A percentile compares a stretch with the other conserved stretches of the same genome.
phyloP scores from a whole-genome alignment of 805 yeast genomes.

The Alloascoidea hylecoeti region DNA sequence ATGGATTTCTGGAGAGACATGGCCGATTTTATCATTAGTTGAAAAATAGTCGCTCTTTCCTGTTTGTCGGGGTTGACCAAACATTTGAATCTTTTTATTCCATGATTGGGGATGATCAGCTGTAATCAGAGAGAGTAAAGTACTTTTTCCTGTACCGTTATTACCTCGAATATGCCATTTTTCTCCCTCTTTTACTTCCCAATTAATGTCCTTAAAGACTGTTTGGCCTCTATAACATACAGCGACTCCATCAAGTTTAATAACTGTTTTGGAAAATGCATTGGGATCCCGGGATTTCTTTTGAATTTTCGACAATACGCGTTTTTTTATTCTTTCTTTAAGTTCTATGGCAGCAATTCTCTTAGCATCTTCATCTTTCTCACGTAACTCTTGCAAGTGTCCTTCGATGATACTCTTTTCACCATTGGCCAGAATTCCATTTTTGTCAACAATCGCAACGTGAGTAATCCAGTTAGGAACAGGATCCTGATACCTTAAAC shows the following conservation, averaged over 20 bases:
- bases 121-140: slow-evolving; percentile 68
- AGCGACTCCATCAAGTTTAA: slow-evolving; percentile 47
- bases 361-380: slow-evolving; percentile 8
- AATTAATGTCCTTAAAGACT: slow-evolving; percentile 42
- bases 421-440: slow-evolving; percentile 42
- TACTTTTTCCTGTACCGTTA: slow-evolving; percentile 91
- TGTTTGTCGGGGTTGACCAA: slow-evolving; percentile 55
- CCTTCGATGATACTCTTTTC: slow-evolving; percentile 14
- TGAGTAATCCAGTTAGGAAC: slow-evolving; percentile 75
- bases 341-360: not conserved
- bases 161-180: slow-evolving; percentile 84
- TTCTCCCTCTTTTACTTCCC: slow-evolving; percentile 60
- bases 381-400: slow-evolving; percentile 12
- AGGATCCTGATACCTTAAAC: slow-evolving; percentile 61
- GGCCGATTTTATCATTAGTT: slow-evolving; percentile 68
- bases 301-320: not conserved
- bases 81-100: slow-evolving; percentile 51
- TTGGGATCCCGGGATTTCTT: not conserved
- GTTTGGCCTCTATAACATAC: slow-evolving; percentile 52
- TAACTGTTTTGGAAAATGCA: slow-evolving; percentile 12
- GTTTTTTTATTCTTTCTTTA: slow-evolving; percentile 4
- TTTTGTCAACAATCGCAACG: slow-evolving; percentile 43
- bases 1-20: slow-evolving; percentile 86
- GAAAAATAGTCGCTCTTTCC: slow-evolving; percentile 70
- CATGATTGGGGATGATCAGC: slow-evolving; percentile 97